These are phyloP conservation scores for Acrodontium crateriforme DNA, from an alignment of 2,329 filamentous ascomycete species.

Conservation along the genomic window DNA sequence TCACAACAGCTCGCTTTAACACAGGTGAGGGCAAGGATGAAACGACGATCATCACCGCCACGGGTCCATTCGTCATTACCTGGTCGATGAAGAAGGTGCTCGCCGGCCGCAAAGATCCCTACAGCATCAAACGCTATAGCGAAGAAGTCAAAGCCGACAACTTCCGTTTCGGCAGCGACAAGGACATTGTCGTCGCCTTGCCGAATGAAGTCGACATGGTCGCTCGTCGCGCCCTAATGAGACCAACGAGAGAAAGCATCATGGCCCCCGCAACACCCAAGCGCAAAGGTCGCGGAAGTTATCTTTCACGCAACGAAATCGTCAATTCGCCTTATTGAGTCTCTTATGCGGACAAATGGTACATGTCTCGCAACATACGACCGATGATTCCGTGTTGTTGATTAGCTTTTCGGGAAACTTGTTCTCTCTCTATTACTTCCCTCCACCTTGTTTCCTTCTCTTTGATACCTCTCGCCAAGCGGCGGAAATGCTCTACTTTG, in stretches of 20 bases:
- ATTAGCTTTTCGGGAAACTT: too few relatives aligned
- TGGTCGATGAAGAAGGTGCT: conserved; percentile 91
- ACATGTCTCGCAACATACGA: too few relatives aligned
- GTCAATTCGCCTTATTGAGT: conserved; percentile 59
- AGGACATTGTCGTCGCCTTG: conserved; percentile 93
- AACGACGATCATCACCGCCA: conserved; percentile 92
- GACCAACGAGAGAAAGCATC: conserved; percentile 87
- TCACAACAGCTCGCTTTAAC: conserved; percentile 90
- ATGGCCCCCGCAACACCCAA: conserved; percentile 36
- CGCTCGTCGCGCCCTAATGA: conserved; percentile 67
- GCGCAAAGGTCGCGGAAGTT: conserved; percentile 40
- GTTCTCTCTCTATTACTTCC: too few relatives aligned
- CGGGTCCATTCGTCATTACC: conserved; percentile 90
- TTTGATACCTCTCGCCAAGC: too few relatives aligned
- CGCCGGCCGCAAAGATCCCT: conserved; percentile 67
- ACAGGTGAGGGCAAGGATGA: conserved; percentile 64
- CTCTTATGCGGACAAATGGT: too few relatives aligned
- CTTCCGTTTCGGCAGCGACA: conserved; percentile 93
- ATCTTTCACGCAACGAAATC: conserved; percentile 67
- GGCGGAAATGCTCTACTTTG: too few relatives aligned
- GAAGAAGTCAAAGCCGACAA: conserved; percentile 97
- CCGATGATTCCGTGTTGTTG: too few relatives aligned
- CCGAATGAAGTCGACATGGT: conserved; percentile 99
- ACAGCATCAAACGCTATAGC: conserved; percentile 89
- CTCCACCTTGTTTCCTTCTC: too few relatives aligned